These are phyloP conservation scores for Eucalyptus sideroxylon DNA, from an alignment of 345 rosid species.

Conservation along the genomic window DNA sequence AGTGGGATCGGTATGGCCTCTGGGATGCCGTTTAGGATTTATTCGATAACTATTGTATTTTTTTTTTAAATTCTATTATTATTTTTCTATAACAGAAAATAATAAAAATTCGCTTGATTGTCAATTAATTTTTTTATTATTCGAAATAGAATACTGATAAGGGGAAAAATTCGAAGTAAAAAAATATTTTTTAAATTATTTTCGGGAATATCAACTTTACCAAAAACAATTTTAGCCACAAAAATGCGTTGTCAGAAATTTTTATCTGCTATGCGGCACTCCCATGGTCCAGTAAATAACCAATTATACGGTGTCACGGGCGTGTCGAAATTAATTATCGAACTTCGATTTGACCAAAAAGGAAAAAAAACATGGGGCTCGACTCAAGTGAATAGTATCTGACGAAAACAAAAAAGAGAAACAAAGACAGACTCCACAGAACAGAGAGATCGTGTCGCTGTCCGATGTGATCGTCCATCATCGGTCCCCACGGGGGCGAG, in stretches of 20 bases:
- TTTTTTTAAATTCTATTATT: rapidly evolving
- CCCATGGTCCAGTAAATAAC: neutral
- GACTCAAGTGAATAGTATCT: neutral
- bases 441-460: neutral
- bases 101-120: rapidly evolving
- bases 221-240: neutral
- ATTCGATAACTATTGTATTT: no score
- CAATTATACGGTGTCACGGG: neutral
- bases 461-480: neutral
- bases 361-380: neutral
- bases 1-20: rapidly evolving
- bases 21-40: neutral
- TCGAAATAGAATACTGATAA: rapidly evolving
- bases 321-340: neutral
- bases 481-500: neutral
- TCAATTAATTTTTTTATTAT: no score
- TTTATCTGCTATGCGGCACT: neutral
- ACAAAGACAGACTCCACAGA: no score
- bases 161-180: no score
- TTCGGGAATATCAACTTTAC: no score
- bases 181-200: no score
- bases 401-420: neutral
- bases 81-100: no score
- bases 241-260: neutral
- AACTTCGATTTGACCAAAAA: neutral